These are phyloP conservation scores for Coprinopsis strossmayeri DNA, from an alignment of 768 basidiomycete species.

Conservation along the genomic window DNA sequence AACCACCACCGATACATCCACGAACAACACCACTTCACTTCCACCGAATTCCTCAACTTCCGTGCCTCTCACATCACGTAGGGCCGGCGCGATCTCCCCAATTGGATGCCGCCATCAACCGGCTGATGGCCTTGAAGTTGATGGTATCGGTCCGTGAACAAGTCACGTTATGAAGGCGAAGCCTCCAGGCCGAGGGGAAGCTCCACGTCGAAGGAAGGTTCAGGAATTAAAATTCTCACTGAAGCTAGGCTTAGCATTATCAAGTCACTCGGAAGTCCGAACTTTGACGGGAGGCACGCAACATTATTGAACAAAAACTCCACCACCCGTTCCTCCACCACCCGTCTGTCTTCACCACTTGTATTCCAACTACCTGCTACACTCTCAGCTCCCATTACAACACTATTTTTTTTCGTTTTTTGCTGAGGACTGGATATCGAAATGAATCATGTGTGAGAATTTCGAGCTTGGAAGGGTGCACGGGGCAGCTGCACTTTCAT, in stretches of 20 bases:
- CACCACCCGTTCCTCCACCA: too few species aligned
- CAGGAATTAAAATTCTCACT: neutral
- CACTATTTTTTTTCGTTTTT: neutral
- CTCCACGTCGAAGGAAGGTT: conserved; percentile 3
- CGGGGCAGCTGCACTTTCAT: neutral
- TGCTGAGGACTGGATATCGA: neutral
- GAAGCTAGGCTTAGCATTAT: neutral
- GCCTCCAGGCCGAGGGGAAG: conserved; percentile 1
- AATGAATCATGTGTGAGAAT: neutral
- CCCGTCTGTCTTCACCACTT: neutral
- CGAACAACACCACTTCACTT: neutral
- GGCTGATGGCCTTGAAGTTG: too few species aligned
- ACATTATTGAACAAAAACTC: too few species aligned
- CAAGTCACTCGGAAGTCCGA: conserved; percentile 2
- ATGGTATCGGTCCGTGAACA: too few species aligned
- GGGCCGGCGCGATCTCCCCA: too few species aligned
- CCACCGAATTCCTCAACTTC: neutral
- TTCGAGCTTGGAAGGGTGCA: neutral
- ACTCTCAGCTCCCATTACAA: neutral
- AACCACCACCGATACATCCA: conserved; percentile 9
- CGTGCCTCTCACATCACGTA: neutral
- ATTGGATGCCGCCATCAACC: too few species aligned
- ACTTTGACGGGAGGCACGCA: neutral
- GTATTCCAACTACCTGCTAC: neutral
- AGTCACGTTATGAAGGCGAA: too few species aligned